Base-by-base conservation (phyloP, 2,329 filamentous ascomycete genomes). In the Plectosphaerella sp. region DNA sequence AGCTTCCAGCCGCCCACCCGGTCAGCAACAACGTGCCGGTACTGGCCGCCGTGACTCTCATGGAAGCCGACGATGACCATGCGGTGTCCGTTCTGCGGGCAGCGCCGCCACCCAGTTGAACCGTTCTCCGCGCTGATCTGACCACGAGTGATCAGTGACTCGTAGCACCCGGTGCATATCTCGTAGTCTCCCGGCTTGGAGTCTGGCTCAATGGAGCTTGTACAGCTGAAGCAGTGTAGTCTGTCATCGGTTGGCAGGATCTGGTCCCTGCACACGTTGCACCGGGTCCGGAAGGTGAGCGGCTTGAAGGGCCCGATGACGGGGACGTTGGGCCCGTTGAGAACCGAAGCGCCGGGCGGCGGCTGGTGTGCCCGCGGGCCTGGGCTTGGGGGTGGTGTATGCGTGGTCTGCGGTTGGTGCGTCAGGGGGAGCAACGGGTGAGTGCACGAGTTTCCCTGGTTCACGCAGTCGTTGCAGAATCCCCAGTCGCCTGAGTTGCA, bases 401-500 rank as follows among this genome's bases (percentile, higher is more conserved):
- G 58, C 5, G 64, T 59, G 9, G 67, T 61, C 1, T 66, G 61
- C 25, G 72, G 67, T 45, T 81, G 76, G 58, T 91, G 87, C 1
- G 85, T 82, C 45, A 96, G 74, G 0, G 92, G 90, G 1, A 96
- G 74, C 1, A 97, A 76, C 7, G 88, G 78, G 63, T 97, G 93
- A 0, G 86, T 88, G 69, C 93, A 97, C 54, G 85, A 88, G 54
- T 79, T 79, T 15, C 90, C 91, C 66, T 87, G 84, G 54, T 93
- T 92, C 28, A 96, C 90, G 59, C 93, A 97, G 54, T 79, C 73
- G 61, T 92, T 91, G 70, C 93, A 97, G 65, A 90, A 97, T 0
- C 93, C 93, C 92, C 92, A 97, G 63, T 95, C 92, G 5, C 91
- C 93, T 56, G 94, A 85, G 61, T 96, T 96, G 71, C 93, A 97